phyloP scores from a whole-genome alignment of 1,284 basidiomycete genomes.

The Ceratobasidium sp. region DNA sequence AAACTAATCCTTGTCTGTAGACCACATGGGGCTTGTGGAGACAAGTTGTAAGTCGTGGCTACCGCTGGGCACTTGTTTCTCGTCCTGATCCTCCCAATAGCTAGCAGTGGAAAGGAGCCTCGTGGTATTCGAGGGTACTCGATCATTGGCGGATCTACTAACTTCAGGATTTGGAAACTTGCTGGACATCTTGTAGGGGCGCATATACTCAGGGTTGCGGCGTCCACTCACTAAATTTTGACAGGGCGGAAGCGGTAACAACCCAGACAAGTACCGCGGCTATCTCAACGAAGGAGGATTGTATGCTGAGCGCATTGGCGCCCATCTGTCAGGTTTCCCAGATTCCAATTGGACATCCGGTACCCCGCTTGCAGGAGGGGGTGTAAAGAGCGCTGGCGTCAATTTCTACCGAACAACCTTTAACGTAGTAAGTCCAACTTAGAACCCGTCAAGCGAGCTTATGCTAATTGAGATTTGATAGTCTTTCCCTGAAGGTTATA shows the following conservation, averaged over 20 bases:
- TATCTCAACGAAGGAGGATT: constrained; percentile 85
- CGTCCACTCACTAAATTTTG: background rate
- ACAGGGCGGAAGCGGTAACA: constrained; percentile 58
- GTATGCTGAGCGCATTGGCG: constrained; percentile 80
- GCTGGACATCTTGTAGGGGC: constrained; percentile 85
- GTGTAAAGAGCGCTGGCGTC: constrained; percentile 69
- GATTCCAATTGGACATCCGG: constrained; percentile 70
- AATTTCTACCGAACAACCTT: constrained; percentile 85
- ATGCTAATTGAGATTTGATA: background rate
- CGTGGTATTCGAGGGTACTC: constrained; percentile 81
- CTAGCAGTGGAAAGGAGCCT: constrained; percentile 69
- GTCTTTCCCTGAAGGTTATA: constrained; percentile 14
- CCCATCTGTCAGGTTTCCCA: constrained; percentile 83
- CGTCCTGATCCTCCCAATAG: constrained; percentile 45
- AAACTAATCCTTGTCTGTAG: constrained; percentile 51
- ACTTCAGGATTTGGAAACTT: constrained; percentile 80
- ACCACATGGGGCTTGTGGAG: constrained; percentile 66
- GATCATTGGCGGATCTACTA: constrained; percentile 67
- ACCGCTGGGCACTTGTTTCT: background rate
- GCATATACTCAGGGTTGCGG: constrained; percentile 67
- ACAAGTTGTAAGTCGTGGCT: constrained; percentile 61
- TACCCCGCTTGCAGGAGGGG: constrained; percentile 70
- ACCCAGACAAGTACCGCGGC: constrained; percentile 71
- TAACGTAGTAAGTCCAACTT: constrained; percentile 56
- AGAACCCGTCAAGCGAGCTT: background rate